A percentile compares a stretch with the other conserved stretches of the same genome.
These are phyloP conservation scores for Fusarium sororula DNA, from an alignment of 2,329 filamentous ascomycete species.

Conservation along the genomic window DNA sequence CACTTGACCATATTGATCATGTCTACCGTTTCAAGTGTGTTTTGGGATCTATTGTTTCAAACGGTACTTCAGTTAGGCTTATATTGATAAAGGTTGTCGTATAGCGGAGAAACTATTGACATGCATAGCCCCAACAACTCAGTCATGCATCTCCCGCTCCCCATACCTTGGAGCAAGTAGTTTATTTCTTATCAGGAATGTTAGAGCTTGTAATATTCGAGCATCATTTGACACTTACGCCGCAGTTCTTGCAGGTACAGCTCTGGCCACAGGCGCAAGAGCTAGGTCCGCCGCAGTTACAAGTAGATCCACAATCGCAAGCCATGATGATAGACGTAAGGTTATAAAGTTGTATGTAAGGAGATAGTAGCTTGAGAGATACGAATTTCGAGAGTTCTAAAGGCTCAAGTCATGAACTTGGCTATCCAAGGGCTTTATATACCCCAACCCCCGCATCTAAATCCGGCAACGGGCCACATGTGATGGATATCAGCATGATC, in stretches of 20 bases:
- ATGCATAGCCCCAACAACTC: fast-evolving
- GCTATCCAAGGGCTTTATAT: not conserved
- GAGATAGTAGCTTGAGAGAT: no score
- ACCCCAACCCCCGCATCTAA: constrained; percentile 1
- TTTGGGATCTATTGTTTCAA: fast-evolving
- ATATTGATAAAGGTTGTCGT: not conserved
- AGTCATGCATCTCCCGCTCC: not conserved
- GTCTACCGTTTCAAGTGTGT: not conserved
- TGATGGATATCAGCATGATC: not conserved
- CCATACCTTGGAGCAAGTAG: fast-evolving
- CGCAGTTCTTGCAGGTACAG: constrained; percentile 19
- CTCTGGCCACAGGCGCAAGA: constrained; percentile 5
- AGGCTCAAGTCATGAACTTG: not conserved
- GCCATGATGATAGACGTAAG: not conserved
- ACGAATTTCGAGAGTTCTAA: no score
- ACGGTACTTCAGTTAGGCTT: fast-evolving
- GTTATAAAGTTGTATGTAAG: not conserved
- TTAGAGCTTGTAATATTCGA: not conserved
- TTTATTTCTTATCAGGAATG: not conserved
- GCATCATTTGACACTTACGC: not conserved
- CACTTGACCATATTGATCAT: no score
- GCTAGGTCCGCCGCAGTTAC: not conserved
- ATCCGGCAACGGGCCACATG: not conserved
- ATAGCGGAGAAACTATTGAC: not conserved
- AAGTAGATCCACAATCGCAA: constrained; percentile 18